Base-by-base conservation (phyloP, 1,139 yeast genomes). In the Suhomyces bokatorum region DNA sequence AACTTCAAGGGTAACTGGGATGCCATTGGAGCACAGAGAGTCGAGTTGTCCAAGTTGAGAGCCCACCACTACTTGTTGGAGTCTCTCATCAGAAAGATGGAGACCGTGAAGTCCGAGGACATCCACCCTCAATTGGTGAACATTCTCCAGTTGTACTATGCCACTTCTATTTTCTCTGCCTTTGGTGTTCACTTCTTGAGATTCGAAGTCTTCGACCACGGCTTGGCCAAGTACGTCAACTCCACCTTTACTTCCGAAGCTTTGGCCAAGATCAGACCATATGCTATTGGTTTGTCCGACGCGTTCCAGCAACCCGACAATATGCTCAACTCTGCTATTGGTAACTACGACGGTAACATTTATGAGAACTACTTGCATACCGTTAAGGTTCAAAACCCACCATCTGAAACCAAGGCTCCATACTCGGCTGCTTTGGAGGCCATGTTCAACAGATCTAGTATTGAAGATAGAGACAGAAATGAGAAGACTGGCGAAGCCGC, bases 261-360 rank as follows among this genome's bases (percentile, higher is more conserved):
- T 46, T 69, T 72, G 55, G 52, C 52, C 43, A 69, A 68, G 48
- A 54, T 74, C 47, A 70, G 79, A 62, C 77, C 77, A 35, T 66
- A 71, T 50, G 74, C 69, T 35, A 64, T 74, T 51, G 73, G 75
- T 22, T 70, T 65, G 50, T 73, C 78, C 35, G 79, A 74, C 58
- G 63, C 78, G n/a, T 74, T 74, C 75, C 75, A 73, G 55, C 66
- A 62, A 51, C 63, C 75, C 32, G 79, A 74, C 56, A 70, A 67
- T 68, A 54, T 69, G 55, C 59, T 74, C 49, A 71, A 73, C 59
- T 69, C 79, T 9, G 62, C 68, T 42, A 64, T 74, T 49, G 79
- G 78, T 50, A 63, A 59, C 42, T 73, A 65, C 53, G 74, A 73
- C 49, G 79, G 79, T 52, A 67, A 74, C 58, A 60, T 74, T 50